A percentile compares a stretch with the other conserved stretches of the same genome.
phyloP scores from a whole-genome alignment of 495 filamentous ascomycete species.

The Massariosphaeria phaeospora region DNA sequence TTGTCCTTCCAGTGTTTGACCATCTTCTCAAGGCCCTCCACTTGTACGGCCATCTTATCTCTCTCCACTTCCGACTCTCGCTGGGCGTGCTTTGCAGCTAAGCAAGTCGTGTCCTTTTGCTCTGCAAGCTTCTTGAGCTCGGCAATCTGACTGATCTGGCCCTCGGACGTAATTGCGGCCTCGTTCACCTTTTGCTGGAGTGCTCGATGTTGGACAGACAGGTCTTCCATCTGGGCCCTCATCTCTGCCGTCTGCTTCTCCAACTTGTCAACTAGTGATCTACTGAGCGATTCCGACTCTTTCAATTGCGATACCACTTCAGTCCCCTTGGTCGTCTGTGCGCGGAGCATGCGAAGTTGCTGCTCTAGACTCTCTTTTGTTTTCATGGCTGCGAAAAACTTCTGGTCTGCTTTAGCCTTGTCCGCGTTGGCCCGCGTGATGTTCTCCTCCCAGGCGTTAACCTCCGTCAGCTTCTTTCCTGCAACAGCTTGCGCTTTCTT shows the following conservation, averaged over 20 bases:
- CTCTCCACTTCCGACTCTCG: conserved; percentile 70
- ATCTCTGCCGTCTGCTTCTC: conserved; percentile 85
- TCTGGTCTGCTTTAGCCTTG: conserved; percentile 94
- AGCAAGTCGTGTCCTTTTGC: conserved; percentile 62
- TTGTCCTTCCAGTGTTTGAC: conserved; percentile 77
- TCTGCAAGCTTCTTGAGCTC: conserved; percentile 68
- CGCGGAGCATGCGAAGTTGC: conserved; percentile 69
- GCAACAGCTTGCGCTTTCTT: conserved; percentile 78
- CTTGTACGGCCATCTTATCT: conserved; percentile 64
- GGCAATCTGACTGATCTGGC: conserved; percentile 66
- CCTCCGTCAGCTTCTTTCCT: conserved; percentile 78
- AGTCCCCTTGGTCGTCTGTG: conserved; percentile 81
- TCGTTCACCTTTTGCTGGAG: conserved; percentile 68
- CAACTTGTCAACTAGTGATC: conserved; percentile 65
- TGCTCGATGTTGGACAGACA: conserved; percentile 63
- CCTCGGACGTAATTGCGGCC: conserved; percentile 60
- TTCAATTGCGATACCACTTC: conserved; percentile 92
- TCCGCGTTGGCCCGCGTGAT: conserved; percentile 70
- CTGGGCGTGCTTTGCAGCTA: conserved; percentile 52
- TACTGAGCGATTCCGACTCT: conserved; percentile 65
- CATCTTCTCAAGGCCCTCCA: conserved; percentile 70
- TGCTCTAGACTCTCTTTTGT: conserved; percentile 74
- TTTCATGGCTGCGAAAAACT: conserved; percentile 94
- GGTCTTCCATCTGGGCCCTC: conserved; percentile 63
- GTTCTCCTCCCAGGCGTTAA: conserved; percentile 70